phyloP scores from a whole-genome alignment of 257 asterid species.

The Lycium barbarum region DNA sequence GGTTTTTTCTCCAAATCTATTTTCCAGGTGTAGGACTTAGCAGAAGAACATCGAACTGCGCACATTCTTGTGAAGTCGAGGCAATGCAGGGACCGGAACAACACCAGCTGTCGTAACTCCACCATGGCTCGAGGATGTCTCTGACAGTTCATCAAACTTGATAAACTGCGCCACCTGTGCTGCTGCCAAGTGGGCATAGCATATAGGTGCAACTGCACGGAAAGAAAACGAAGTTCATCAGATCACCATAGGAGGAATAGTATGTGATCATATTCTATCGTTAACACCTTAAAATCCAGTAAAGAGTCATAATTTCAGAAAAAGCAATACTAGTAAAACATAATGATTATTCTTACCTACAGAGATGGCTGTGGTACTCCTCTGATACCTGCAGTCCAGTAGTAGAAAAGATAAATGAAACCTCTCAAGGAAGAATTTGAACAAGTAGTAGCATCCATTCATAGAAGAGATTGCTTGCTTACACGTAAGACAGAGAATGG shows the following conservation, averaged over 20 bases:
- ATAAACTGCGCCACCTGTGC: conserved; percentile 37
- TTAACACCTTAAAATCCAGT: neutral
- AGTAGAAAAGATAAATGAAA: neutral
- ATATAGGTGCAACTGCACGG: conserved; percentile 71
- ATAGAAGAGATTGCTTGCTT: conserved; percentile 32
- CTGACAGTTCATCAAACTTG: too few species aligned
- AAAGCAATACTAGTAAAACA: too few species aligned
- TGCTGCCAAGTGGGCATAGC: conserved; percentile 76
- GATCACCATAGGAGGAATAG: neutral
- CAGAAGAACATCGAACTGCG: too few species aligned
- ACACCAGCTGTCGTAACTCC: too few species aligned
- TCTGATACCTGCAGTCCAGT: conserved; percentile 58
- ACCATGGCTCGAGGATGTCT: too few species aligned
- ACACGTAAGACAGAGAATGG: conserved; percentile 73
- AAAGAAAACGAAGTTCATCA: neutral
- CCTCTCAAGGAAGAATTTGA: neutral
- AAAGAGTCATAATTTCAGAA: too few species aligned
- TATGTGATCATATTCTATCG: neutral
- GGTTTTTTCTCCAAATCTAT: too few species aligned
- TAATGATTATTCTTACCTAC: conserved; percentile 53
- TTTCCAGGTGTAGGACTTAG: too few species aligned
- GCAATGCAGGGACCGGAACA: too few species aligned
- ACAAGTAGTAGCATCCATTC: neutral
- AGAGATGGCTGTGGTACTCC: conserved; percentile 80
- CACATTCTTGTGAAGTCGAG: too few species aligned